Percentiles rank a stretch among this genome's conserved stretches.
These are phyloP conservation scores for Knoxia roxburghii DNA, from an alignment of 257 asterid genomes.

Conservation along the genomic window DNA sequence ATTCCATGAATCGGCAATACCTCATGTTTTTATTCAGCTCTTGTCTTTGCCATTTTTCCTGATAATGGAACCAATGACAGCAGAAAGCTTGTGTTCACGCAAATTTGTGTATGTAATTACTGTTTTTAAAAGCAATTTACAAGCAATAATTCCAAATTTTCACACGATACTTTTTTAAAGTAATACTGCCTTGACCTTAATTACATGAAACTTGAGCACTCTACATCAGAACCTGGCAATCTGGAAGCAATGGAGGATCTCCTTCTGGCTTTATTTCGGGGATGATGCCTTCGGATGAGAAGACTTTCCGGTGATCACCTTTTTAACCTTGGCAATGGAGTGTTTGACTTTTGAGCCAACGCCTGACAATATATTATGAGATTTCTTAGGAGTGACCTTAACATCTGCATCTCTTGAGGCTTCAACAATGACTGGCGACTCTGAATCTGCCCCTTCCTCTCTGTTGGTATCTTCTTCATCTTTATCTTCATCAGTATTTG, in stretches of 20 bases:
- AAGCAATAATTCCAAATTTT: background rate
- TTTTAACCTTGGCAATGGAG: constrained; percentile 85
- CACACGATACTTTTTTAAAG: background rate
- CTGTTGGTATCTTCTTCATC: constrained; percentile 26
- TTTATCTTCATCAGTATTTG: constrained; percentile 34
- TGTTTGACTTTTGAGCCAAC: constrained; percentile 90
- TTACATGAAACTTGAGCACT: background rate
- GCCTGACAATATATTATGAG: constrained; percentile 71
- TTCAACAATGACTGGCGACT: constrained; percentile 49
- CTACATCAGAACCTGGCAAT: background rate
- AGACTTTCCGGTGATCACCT: constrained; percentile 73
- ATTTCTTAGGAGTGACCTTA: constrained; percentile 58
- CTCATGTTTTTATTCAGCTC: background rate
- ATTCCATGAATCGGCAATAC: background rate
- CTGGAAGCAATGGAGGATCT: constrained; percentile 4
- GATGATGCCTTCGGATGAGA: constrained; percentile 52
- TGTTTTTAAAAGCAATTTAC: background rate
- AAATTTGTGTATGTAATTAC: background rate
- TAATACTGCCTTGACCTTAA: background rate
- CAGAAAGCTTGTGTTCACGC: background rate
- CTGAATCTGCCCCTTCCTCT: constrained; percentile 19
- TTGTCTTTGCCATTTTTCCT: background rate
- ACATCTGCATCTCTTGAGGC: constrained; percentile 43
- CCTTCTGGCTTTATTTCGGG: constrained; percentile 33
- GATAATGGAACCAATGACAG: too few species aligned